These are phyloP conservation scores for Pseudogymnoascus sp. DNA, from an alignment of 2,329 filamentous ascomycete species.

Conservation along the genomic window DNA sequence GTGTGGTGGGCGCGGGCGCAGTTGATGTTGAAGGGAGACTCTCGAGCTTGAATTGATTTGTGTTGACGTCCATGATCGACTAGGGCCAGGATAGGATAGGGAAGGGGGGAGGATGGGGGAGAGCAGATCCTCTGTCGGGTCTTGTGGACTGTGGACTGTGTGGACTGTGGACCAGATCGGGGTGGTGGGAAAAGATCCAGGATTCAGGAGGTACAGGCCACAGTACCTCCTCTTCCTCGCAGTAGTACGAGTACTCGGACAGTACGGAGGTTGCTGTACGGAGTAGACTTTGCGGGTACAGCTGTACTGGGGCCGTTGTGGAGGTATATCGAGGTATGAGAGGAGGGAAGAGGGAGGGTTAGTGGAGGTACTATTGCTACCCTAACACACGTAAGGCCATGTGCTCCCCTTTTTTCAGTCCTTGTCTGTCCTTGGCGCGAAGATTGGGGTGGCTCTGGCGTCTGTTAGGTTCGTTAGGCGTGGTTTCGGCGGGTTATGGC, in stretches of 20 bases:
- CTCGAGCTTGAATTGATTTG: slow-evolving; percentile 7
- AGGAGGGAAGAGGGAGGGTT: not conserved
- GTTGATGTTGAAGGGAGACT: not conserved
- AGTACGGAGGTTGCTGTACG: not conserved
- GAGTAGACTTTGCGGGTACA: not conserved
- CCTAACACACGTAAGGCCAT: not conserved
- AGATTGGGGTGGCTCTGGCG: no score
- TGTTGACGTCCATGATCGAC: slow-evolving; percentile 4
- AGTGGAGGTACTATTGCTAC: not conserved
- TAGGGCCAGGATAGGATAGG: not conserved
- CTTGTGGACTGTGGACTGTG: not conserved
- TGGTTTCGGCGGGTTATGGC: not conserved
- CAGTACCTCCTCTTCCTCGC: no score
- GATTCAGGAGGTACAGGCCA: not conserved
- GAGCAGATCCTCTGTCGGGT: slow-evolving; percentile 85
- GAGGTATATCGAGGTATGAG: not conserved
- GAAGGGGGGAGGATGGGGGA: slow-evolving; percentile 56
- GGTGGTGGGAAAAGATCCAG: not conserved
- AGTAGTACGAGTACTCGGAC: not conserved
- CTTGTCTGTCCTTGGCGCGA: not conserved
- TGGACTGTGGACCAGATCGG: not conserved
- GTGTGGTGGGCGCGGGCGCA: not conserved
- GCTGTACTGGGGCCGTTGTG: not conserved
- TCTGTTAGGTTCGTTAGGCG: not conserved
- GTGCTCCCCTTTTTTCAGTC: not conserved